These are phyloP conservation scores for Aeschynomene evenia DNA, from an alignment of 306 rosid genomes.

Conservation along the genomic window DNA sequence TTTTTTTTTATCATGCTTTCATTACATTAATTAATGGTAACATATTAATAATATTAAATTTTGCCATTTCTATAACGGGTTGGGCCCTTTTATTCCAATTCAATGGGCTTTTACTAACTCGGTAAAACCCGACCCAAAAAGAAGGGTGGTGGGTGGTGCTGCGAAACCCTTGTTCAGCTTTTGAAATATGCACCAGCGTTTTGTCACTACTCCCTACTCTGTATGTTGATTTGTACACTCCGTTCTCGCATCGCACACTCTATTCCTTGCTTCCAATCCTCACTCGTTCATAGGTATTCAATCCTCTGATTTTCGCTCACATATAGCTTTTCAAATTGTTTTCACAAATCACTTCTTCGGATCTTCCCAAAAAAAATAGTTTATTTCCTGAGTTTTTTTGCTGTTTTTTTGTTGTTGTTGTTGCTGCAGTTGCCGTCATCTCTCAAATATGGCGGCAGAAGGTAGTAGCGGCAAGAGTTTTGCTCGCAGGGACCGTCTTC, in stretches of 20 bases:
- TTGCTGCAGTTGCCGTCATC: slow-evolving; percentile 43
- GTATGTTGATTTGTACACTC: slow-evolving; percentile 30
- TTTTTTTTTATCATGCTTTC: no score
- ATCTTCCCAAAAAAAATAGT: neutral
- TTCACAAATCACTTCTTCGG: neutral
- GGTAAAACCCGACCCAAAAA: slow-evolving; percentile 8
- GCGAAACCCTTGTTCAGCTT: slow-evolving; percentile 15
- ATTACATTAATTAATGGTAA: no score
- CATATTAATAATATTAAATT: neutral
- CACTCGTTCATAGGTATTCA: neutral
- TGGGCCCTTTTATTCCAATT: neutral
- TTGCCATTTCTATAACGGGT: neutral
- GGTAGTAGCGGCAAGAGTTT: slow-evolving; percentile 57
- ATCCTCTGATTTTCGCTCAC: neutral
- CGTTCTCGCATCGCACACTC: slow-evolving; percentile 1
- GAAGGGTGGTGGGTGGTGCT: neutral
- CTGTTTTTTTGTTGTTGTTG: neutral
- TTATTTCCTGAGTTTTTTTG: neutral
- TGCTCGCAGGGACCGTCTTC: slow-evolving; percentile 74
- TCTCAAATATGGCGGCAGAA: slow-evolving; percentile 64
- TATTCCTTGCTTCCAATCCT: neutral
- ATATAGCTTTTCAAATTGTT: neutral
- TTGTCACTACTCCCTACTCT: neutral
- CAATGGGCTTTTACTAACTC: neutral
- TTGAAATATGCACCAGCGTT: neutral